Base-by-base conservation (phyloP, 441 rosid genomes). In the Adansonia grandidieri region DNA sequence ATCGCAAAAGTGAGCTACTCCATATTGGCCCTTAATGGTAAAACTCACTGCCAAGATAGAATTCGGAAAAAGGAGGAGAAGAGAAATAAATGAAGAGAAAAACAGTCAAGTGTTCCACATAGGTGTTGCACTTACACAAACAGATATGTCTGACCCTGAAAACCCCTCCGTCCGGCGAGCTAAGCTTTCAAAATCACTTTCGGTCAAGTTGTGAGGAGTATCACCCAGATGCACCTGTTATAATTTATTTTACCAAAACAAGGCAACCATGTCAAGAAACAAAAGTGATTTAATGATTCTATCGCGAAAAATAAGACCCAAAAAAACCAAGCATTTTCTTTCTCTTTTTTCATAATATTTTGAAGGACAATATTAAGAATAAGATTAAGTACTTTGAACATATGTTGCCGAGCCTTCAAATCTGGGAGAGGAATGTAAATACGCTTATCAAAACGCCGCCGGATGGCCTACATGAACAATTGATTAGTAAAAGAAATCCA, bases 401-500 rank as follows among this genome's bases (percentile, higher is more conserved):
- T 96, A 83, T 96, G 98, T 61, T 92, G 97, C 22, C 99, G 87
- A 80, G 98, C 98, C 89, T 96, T 96, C 83, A 75, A 24, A 77
- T 96, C 99, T 61, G 99, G 99, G n/a, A 96, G 99, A 19, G 99
- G 99, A 86, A 96, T 96, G 80, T 96, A 91, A 73, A 96, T 96
- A 56, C 99, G 98, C 93, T 96, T 96, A 85, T 96, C 99, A 84
- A 96, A 96, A 81, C 99, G 99, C 76, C 99, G 80, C 56, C 99
- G 84, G 79, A 96, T 93, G 66, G 99, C 99, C 99, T 96, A 89
- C 63, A 80, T 78, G 17, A 73, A 90, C 78, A 42, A 88, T 44
- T 28, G 37, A 77, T 88, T 73, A 85, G 89, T 74, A 75, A 80
- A 40, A 74, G 47, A 73, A 71, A 60, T 62, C 60, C 73, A 48